Evolutionary conservation across 1,284 basidiomycete species (phyloP).

Genomic region (Pseudozyma sp.): DNA sequence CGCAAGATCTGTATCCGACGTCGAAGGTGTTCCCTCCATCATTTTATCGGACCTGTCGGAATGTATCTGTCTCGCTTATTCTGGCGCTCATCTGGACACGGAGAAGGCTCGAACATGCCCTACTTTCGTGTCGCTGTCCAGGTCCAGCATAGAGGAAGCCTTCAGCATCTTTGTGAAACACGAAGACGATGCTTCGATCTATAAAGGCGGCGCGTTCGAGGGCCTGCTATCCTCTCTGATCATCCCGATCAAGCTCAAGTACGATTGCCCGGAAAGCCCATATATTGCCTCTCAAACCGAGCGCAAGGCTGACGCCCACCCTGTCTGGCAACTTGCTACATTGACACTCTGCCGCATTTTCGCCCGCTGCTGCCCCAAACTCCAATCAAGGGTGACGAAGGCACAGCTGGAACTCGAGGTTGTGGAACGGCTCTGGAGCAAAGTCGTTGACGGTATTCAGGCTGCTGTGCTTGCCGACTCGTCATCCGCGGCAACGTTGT

Average conservation of each 20-base stretch:
- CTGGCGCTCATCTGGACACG: slow-evolving; percentile 2
- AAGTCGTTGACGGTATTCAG: slow-evolving; percentile 83
- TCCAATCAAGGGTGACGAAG: slow-evolving; percentile 13
- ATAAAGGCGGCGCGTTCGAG: slow-evolving; percentile 84
- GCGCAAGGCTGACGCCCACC: slow-evolving; percentile 27
- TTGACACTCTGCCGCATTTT: slow-evolving; percentile 47
- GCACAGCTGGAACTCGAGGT: slow-evolving; percentile 74
- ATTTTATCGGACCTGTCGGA: slow-evolving; percentile 86
- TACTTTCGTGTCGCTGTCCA: slow-evolving; percentile 87
- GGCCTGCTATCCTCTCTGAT: slow-evolving; percentile 75
- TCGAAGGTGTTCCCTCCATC: slow-evolving; percentile 77
- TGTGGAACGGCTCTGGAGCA: slow-evolving; percentile 83
- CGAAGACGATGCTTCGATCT: slow-evolving; percentile 75
- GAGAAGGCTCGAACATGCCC: slow-evolving; percentile 72
- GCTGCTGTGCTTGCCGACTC: slow-evolving; percentile 87
- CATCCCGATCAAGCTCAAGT: slow-evolving; percentile 91
- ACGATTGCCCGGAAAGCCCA: slow-evolving; percentile 80
- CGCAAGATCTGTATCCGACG: slow-evolving; percentile 74
- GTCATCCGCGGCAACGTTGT: slow-evolving; percentile 73
- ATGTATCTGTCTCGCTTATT: slow-evolving; percentile 84
- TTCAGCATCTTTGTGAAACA: slow-evolving; percentile 74
- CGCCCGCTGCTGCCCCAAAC: slow-evolving; percentile 29
- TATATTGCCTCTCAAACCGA: slow-evolving; percentile 70
- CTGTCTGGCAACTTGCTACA: slow-evolving; percentile 54
- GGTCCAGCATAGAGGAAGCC: slow-evolving; percentile 85